Evolutionary conservation across 2,329 filamentous ascomycete genomes (phyloP).

Genomic region (Botrytis medusae): DNA sequence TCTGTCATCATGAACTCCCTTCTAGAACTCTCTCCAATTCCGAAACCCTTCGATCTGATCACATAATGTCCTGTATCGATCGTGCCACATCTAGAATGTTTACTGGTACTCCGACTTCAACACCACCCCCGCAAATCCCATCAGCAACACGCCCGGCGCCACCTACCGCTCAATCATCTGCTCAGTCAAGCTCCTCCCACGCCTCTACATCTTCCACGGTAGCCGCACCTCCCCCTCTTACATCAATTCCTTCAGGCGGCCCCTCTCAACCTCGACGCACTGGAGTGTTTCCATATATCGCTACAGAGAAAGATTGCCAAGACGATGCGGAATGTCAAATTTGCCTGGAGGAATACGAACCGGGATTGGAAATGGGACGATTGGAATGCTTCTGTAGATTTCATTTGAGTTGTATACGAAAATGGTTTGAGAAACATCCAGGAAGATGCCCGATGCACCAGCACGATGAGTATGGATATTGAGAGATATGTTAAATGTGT

Average conservation of each 20-base stretch:
- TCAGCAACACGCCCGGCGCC: conserved; percentile 15
- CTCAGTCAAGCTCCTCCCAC: conserved; percentile 30
- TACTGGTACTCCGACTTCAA: conserved; percentile 20
- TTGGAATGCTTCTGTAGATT: conserved; percentile 67
- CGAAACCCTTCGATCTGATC: conserved; percentile 55
- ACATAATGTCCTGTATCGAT: conserved; percentile 58
- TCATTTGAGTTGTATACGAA: conserved; percentile 58
- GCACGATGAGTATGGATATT: conserved; percentile 41
- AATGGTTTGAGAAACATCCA: conserved; percentile 62
- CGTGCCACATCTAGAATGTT: conserved; percentile 24
- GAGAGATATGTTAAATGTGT: neutral
- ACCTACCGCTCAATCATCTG: conserved; percentile 27
- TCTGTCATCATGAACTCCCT: conserved; percentile 72
- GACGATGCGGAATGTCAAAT: conserved; percentile 68
- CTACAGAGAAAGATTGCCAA: conserved; percentile 68
- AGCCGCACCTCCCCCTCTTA: conserved; percentile 36
- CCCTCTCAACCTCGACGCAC: conserved; percentile 46
- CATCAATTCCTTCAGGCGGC: neutral
- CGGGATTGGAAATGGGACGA: conserved; percentile 62
- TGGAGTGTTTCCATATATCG: conserved; percentile 62
- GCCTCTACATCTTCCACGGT: conserved; percentile 23
- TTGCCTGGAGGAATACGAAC: conserved; percentile 65
- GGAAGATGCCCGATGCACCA: conserved; percentile 66
- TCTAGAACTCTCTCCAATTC: conserved; percentile 53
- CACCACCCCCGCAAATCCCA: conserved; percentile 25